Base-by-base conservation (phyloP, 78 protist species). In the Ministeria vibrans region DNA sequence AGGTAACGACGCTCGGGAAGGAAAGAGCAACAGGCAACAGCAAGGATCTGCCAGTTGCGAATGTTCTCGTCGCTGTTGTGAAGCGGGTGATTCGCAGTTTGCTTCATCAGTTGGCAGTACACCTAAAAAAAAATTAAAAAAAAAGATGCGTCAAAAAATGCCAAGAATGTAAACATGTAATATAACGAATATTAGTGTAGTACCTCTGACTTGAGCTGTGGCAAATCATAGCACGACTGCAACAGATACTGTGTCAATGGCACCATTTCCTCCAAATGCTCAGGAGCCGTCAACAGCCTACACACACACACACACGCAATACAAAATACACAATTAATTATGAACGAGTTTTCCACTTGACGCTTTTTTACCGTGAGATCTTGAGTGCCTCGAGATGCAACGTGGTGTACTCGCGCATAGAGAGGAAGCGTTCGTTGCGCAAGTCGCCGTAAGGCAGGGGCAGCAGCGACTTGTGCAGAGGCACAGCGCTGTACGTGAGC, bases 401-500 rank as follows among this genome's bases (percentile, higher is more conserved):
- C 42, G 76, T 70, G 25, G 15, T 11, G 59, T 70, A 70, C 55
- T 9, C 15, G 55, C 55, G 55, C n/a, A n/a, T n/a, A n/a, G n/a
- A n/a, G n/a, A n/a, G n/a, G n/a, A n/a, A n/a, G n/a, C n/a, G n/a
- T n/a, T 63, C 71, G 13, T 7, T 34, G 22, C 7, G 11, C 25
- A 70, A 7, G 42, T 70, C 45, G 76, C 76, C 76, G 53, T 70
- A 70, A 25, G 76, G 76, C 51, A 70, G 76, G 32, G 76, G 76
- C 34, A 70, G 76, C 36, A 70, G 76, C 45, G 76, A 23, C 39
- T 11, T 1, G 41, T 36, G 41, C 42, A 70, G 42, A 28, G 76
- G 61, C 76, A 25, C 9, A 39, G 20, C 4, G 39, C 44, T 28
- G 59, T 44, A 41, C 41, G 45, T 36, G 25, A 70, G 59, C 61